These are phyloP conservation scores for Ceratonia siliqua DNA, from an alignment of 306 rosid genomes.

Conservation along the genomic window DNA sequence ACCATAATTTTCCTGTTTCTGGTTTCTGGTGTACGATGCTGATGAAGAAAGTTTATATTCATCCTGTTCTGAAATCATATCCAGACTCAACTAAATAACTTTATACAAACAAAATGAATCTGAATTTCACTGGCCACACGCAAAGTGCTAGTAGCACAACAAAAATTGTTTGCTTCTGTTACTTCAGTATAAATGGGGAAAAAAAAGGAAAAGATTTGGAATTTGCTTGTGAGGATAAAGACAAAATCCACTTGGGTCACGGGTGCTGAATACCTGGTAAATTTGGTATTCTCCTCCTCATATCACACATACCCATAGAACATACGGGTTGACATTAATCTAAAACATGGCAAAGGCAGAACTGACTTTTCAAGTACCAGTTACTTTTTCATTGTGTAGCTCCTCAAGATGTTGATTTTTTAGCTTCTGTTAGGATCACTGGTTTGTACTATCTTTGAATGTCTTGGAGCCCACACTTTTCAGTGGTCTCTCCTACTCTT, in stretches of 20 bases:
- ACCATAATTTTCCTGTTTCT: not conserved
- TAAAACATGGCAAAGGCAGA: constrained; percentile 9
- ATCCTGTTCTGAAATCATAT: not conserved
- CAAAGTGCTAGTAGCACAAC: not conserved
- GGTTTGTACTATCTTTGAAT: not conserved
- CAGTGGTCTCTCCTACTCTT: not conserved
- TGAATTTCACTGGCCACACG: not conserved
- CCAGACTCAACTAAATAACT: not conserved
- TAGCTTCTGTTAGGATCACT: constrained; percentile 14
- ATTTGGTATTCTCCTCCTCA: not conserved
- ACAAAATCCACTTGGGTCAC: constrained; percentile 29
- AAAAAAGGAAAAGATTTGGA: not conserved
- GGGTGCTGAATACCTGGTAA: constrained; percentile 32
- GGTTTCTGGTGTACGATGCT: not conserved
- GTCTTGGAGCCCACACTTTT: not conserved
- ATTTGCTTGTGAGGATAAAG: not conserved
- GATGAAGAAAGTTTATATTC: not conserved
- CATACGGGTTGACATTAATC: constrained; percentile 25
- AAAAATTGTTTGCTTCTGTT: not conserved
- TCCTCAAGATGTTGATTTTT: not conserved
- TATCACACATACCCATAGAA: not conserved
- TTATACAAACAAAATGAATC: not conserved
- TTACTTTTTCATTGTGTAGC: not conserved
- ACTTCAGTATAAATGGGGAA: no score
- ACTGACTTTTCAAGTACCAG: not conserved